Base-by-base conservation (phyloP, 352 stramenopile species). In the Globisporangium splendens region DNA sequence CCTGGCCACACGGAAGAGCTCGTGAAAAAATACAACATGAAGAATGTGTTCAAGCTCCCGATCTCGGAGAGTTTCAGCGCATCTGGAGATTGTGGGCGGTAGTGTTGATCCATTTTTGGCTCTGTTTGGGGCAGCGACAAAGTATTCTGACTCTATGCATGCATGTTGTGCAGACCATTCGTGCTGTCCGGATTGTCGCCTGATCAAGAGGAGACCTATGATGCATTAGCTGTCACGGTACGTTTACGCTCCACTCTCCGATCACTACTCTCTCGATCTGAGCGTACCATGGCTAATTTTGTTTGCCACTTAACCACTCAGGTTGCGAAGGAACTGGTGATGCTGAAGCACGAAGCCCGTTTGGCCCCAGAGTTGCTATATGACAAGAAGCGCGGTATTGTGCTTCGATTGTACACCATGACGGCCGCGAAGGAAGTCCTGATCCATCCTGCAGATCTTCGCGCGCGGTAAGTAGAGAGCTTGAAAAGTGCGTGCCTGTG, bases 1-100 rank as follows among this genome's bases (percentile, higher is more conserved):
- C 60, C 71, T 21, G 84, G 86, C 0, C 84, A 95, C 63, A 89
- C 80, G 8, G 56, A 89, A 14, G 81, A 93, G 47, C 69, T 95
- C 17, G 67, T 91, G 21, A 65, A 86, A 11, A 91, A 91, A 47
- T 95, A 90, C 54, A 75, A 68, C 35, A 84, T 95, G 66, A 86
- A 86, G 62, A 89, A 95, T 58, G 78, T 91, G 8, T 95, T 93
- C 57, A 89, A 93, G 56, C 52, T 95, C 20, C 86, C 86, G 18
- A 93, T 95, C 18, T 83, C 79, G 0, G 75, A 89, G 50, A 76
- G 83, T 17, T 89, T 89, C 46, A 93, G 83, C 46, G 70, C 62
- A 2, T 83, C 82, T 22, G 84, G 75, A 3, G 86, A 95, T 59
- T 88, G 81, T 18, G 86, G 86, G 55, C 70, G 82, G 86, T 95